Base-by-base conservation (phyloP, 257 asterid genomes). In the Salvia hispanica region DNA sequence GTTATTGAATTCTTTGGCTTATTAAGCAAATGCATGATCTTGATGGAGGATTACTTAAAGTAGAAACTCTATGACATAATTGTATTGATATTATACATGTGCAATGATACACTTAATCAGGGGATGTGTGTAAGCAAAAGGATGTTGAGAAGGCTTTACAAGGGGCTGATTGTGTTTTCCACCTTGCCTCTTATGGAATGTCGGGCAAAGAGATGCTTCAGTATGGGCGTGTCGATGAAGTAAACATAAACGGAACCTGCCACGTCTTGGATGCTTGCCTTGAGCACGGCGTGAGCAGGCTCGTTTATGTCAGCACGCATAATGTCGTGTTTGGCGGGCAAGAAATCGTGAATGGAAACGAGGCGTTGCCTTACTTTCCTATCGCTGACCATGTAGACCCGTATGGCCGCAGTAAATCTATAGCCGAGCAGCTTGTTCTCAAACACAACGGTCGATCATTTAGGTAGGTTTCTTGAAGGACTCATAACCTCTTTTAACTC, bases 141-240 rank as follows among this genome's bases (percentile, higher is more conserved):
- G 90, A 90, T 63, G 97, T 93, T 2, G 84, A 79, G 0, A 86
- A 78, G 79, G 97, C 91, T 36, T 76, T 90, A 15, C 70, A 69
- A 34, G 95, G 97, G 37, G 88, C 83, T 9, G 95, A 87, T 44
- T 94, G 97, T 64, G 95, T 88, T 62, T 94, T 91, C 85, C 99
- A 94, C 81, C 96, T 94, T 21, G 99, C 97, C 74, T 94, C 97
- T 0, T 91, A 73, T 76, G 99, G 97, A 74, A 91, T 88, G 95
- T 94, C 99, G 1, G 99, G 99, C 52, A 94, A 94, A 78, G 97
- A 91, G 64, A 91, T 94, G 99, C 90, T 91, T 50, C 97, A 81
- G 55, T 86, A 55, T 72, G 79, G 99, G n/a, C 92, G 88, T 33
- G 83, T 91, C 2, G 99, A 94, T 76, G 90, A 82, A 67, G 74